phyloP scores from a whole-genome alignment of 306 rosid species.

The Vicia villosa region DNA sequence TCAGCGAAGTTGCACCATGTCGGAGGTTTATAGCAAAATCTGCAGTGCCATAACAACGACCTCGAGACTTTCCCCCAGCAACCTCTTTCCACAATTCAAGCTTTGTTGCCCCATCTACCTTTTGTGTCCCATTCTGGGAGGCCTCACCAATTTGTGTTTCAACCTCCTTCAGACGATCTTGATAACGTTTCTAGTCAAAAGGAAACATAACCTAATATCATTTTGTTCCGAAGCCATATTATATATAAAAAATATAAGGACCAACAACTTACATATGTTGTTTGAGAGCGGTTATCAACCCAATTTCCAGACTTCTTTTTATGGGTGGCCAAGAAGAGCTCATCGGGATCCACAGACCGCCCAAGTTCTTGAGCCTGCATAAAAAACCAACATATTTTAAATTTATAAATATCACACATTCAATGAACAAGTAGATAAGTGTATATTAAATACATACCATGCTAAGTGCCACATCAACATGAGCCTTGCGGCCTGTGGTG shows the following conservation, averaged over 20 bases:
- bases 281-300: conserved; percentile 17
- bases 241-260: neutral
- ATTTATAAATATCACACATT: neutral
- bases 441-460: neutral
- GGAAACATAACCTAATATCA: neutral
- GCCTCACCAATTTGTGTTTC: neutral
- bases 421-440: neutral
- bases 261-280: conserved; percentile 15
- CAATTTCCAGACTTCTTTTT: conserved; percentile 13
- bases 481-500: conserved; percentile 25
- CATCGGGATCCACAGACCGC: conserved; percentile 5
- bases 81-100: conserved; percentile 19
- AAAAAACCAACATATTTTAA: neutral
- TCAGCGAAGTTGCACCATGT: neutral
- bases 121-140: neutral
- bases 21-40: conserved; percentile 5
- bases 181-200: conserved; percentile 1
- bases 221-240: neutral
- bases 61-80: conserved; percentile 7
- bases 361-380: conserved; percentile 5
- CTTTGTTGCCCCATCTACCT: conserved; percentile 11
- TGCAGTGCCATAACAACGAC: conserved; percentile 26
- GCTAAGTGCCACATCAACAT: conserved; percentile 11
- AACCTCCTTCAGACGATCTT: neutral
- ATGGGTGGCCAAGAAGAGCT: conserved; percentile 22